Conservation (phyloP, 2,329 filamentous ascomycete genomes). For the Ceratocystiopsis minuta region DNA sequence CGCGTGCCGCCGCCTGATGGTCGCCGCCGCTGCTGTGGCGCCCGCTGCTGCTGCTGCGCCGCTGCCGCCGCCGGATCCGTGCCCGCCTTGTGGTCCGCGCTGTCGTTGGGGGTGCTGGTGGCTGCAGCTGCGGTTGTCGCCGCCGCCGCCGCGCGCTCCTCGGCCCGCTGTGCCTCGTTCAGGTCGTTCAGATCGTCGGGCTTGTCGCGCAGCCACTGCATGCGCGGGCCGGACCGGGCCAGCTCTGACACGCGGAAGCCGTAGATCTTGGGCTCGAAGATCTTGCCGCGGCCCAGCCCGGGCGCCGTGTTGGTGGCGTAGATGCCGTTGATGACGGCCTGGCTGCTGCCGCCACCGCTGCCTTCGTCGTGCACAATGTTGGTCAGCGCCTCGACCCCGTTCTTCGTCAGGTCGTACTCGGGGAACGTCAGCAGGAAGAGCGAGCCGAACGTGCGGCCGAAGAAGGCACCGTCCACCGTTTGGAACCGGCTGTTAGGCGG, state of each 20-base stretch:
- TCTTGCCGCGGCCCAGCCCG: conserved; percentile 60
- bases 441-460: conserved; percentile 90
- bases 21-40: conserved; percentile 23
- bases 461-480: conserved; percentile 93
- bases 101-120: too few species aligned
- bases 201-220: conserved; percentile 88
- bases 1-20: conserved; percentile 21
- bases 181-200: conserved; percentile 65
- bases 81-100: conserved; percentile 26
- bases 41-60: conserved; percentile 12
- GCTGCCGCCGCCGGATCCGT: conserved; percentile 26
- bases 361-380: conserved; percentile 9
- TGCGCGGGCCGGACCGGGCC: conserved; percentile 74
- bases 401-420: conserved; percentile 73
- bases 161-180: conserved; percentile 52
- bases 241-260: conserved; percentile 88
- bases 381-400: conserved; percentile 41
- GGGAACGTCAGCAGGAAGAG: conserved; percentile 98
- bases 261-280: conserved; percentile 93
- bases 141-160: conserved; percentile 27
- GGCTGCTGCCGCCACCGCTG: not conserved
- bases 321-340: conserved; percentile 60
- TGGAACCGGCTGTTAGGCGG: conserved; percentile 95
- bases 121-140: too few species aligned
- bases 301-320: conserved; percentile 75